Evolutionary conservation across 441 rosid genomes (phyloP).

Genomic region (Breynia disticha): DNA sequence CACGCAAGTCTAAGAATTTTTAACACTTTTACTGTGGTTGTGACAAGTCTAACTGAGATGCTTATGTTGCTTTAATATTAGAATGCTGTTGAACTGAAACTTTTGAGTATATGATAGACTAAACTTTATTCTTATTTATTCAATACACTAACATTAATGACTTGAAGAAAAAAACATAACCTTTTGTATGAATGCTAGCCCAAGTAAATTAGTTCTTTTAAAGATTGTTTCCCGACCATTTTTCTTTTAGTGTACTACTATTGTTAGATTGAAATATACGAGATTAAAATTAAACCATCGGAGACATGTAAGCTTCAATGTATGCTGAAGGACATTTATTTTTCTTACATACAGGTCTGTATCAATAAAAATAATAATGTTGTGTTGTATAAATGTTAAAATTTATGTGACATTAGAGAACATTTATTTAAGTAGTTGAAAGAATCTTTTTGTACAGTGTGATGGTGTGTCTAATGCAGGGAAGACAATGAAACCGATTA

Average conservation of each 20-base stretch:
- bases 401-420: no score
- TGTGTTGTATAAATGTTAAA: no score
- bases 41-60: no score
- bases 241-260: neutral
- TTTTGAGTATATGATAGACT: neutral
- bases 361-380: no score
- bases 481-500: constrained; percentile 48
- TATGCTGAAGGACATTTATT: constrained; percentile 75
- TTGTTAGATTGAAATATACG: constrained; percentile 52
- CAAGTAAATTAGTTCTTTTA: neutral
- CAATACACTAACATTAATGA: neutral
- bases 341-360: constrained; percentile 72
- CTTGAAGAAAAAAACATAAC: neutral
- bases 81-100: no score
- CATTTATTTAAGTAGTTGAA: no score
- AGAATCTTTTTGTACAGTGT: constrained; percentile 30
- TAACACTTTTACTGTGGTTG: no score
- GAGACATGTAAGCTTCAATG: constrained; percentile 40
- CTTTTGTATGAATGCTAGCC: neutral
- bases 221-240: neutral
- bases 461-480: constrained; percentile 44
- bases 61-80: no score
- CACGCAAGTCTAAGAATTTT: no score
- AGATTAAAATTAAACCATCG: constrained; percentile 23
- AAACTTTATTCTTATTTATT: neutral